phyloP scores from a whole-genome alignment of 1,139 yeast species.

The Yamadazyma buinensis region DNA sequence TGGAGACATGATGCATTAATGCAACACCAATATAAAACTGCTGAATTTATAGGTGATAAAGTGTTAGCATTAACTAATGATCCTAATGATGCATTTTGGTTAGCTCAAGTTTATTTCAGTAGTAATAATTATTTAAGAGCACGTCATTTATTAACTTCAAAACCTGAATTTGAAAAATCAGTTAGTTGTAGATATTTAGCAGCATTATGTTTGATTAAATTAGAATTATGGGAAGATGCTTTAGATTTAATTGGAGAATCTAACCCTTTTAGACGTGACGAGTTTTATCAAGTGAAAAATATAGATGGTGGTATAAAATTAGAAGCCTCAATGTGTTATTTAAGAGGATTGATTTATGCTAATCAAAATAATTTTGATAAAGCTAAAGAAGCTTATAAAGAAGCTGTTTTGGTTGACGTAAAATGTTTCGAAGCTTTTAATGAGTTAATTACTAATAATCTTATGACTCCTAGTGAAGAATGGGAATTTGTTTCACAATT shows the following conservation, averaged over 20 bases:
- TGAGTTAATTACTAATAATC: slow-evolving; percentile 67
- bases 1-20: slow-evolving; percentile 95
- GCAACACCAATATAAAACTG: slow-evolving; percentile 90
- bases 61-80: slow-evolving; percentile 74
- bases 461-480: slow-evolving; percentile 82
- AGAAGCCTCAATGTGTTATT: slow-evolving; percentile 82
- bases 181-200: slow-evolving; percentile 82
- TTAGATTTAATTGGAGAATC: slow-evolving; percentile 80
- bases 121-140: slow-evolving; percentile 80
- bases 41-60: slow-evolving; percentile 90
- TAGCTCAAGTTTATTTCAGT: slow-evolving; percentile 81
- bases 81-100: slow-evolving; percentile 94
- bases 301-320: slow-evolving; percentile 76
- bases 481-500: slow-evolving; percentile 72
- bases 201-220: slow-evolving; percentile 67
- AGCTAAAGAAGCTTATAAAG: slow-evolving; percentile 86
- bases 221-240: slow-evolving; percentile 88
- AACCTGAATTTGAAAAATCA: slow-evolving; percentile 37
- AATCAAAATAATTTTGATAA: slow-evolving; percentile 80
- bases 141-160: slow-evolving; percentile 52
- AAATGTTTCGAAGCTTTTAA: slow-evolving; percentile 93
- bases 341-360: slow-evolving; percentile 81
- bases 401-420: slow-evolving; percentile 83
- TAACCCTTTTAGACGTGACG: slow-evolving; percentile 59
- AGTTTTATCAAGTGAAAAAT: slow-evolving; percentile 37